phyloP scores from a whole-genome alignment of 2,329 filamentous ascomycete genomes.

The Neoascochyta sp. region DNA sequence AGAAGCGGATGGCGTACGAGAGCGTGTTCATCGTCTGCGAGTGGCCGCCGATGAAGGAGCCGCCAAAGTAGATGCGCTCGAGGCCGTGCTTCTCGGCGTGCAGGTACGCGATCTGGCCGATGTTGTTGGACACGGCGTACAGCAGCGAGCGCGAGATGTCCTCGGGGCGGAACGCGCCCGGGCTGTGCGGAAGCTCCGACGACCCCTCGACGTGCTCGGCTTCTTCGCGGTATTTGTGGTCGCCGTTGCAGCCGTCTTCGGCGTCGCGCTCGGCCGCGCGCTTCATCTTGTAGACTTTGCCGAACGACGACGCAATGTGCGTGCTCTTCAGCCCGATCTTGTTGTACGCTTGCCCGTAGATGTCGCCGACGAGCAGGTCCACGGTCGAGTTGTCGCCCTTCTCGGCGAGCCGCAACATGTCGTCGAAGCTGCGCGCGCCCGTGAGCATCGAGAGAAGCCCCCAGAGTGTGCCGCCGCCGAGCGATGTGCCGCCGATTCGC shows the following conservation, averaged over 20 bases:
- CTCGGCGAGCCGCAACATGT: constrained; percentile 91
- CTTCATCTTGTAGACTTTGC: constrained; percentile 94
- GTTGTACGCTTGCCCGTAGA: constrained; percentile 91
- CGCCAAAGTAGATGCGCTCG: constrained; percentile 94
- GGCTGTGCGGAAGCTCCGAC: constrained; percentile 32
- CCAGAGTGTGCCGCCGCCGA: constrained; percentile 97
- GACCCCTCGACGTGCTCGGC: constrained; percentile 33
- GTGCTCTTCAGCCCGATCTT: constrained; percentile 96
- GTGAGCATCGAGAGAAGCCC: constrained; percentile 87
- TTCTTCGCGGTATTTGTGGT: constrained; percentile 39
- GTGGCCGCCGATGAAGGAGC: constrained; percentile 93
- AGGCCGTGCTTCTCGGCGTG: constrained; percentile 92
- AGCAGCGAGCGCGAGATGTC: constrained; percentile 89
- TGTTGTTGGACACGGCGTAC: constrained; percentile 94
- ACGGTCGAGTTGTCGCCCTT: constrained; percentile 88
- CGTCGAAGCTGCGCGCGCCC: constrained; percentile 91
- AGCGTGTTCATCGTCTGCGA: constrained; percentile 97
- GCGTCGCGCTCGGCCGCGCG: constrained; percentile 73
- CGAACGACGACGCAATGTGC: constrained; percentile 93
- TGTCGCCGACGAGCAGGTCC: constrained; percentile 96
- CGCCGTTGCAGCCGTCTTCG: constrained; percentile 62
- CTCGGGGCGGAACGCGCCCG: constrained; percentile 63
- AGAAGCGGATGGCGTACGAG: constrained; percentile 95
- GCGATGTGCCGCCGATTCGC: constrained; percentile 88
- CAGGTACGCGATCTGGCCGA: constrained; percentile 95